Evolutionary conservation across 2,329 filamentous ascomycete genomes (phyloP).

Genomic region (Monilinia laxa): DNA sequence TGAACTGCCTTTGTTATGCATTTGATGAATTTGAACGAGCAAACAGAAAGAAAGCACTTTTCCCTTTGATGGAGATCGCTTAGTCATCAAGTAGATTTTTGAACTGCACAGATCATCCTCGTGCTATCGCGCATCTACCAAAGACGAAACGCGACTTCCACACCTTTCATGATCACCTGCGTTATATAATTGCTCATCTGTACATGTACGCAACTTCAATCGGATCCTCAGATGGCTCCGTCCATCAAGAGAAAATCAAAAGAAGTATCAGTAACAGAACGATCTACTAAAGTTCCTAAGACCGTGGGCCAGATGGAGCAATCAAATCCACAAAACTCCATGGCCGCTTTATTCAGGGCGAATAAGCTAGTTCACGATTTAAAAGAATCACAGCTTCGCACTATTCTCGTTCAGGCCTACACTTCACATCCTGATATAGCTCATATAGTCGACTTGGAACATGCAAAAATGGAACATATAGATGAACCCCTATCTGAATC

Average conservation of each 20-base stretch:
- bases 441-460: constrained; percentile 16
- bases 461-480: constrained; percentile 20
- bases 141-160: constrained; percentile 6
- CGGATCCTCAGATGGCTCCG: neutral
- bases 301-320: neutral
- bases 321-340: constrained; percentile 9
- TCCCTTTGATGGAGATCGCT: neutral
- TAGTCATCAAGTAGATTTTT: neutral
- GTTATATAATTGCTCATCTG: neutral
- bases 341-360: constrained; percentile 15
- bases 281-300: neutral
- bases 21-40: neutral
- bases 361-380: constrained; percentile 21
- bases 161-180: neutral
- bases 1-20: neutral
- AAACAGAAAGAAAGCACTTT: neutral
- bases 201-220: too few relatives aligned
- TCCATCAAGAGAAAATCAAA: constrained; percentile 4
- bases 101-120: neutral
- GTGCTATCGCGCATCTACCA: constrained; percentile 10
- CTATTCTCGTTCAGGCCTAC: constrained; percentile 21
- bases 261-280: constrained; percentile 3
- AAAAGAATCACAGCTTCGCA: constrained; percentile 20
- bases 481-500: neutral
- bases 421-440: constrained; percentile 13